A percentile compares a stretch with the other conserved stretches of the same genome.
Conservation (phyloP, 225 moss, liverwort and hornwort species). For the Ulota crispa region DNA sequence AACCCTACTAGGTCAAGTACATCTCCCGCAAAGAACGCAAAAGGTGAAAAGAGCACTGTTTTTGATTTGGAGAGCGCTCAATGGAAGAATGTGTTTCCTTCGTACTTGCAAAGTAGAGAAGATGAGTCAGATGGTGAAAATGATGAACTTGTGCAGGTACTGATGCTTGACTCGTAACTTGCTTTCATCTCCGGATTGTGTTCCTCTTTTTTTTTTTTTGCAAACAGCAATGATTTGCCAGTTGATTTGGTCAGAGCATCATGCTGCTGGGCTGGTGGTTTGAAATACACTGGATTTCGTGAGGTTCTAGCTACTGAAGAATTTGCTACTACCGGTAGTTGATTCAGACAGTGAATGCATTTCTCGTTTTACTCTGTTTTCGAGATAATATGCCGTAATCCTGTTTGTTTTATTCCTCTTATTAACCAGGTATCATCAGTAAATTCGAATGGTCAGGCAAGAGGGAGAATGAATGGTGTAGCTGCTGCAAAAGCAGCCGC, state of each 20-base stretch:
- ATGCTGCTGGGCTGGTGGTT: slow-evolving; percentile 5
- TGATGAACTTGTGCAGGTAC: slow-evolving; percentile 54
- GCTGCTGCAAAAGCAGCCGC: slow-evolving; percentile 88
- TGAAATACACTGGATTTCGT: slow-evolving; percentile 7
- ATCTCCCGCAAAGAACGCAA: slow-evolving; percentile 25
- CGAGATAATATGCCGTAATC: slow-evolving; percentile 5
- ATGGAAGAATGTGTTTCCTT: slow-evolving; percentile 91
- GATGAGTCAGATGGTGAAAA: slow-evolving; percentile 70
- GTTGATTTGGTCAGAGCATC: neutral
- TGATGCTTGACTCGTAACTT: slow-evolving; percentile 17
- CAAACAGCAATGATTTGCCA: slow-evolving; percentile 15
- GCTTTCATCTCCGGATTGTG: neutral
- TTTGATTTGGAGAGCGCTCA: slow-evolving; percentile 48
- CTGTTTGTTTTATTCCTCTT: slow-evolving; percentile 2
- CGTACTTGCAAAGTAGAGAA: slow-evolving; percentile 86
- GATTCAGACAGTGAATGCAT: slow-evolving; percentile 13
- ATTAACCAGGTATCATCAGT: slow-evolving; percentile 33
- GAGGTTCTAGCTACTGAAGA: slow-evolving; percentile 20
- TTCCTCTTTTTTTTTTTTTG: neutral
- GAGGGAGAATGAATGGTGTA: slow-evolving; percentile 58
- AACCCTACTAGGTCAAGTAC: slow-evolving; percentile 22
- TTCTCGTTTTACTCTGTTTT: neutral
- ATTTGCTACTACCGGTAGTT: slow-evolving; percentile 7
- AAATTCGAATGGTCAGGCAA: slow-evolving; percentile 45
- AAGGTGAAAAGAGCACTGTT: slow-evolving; percentile 27